phyloP scores from a whole-genome alignment of 106 monocot species.

The Dendrobium nobile region DNA sequence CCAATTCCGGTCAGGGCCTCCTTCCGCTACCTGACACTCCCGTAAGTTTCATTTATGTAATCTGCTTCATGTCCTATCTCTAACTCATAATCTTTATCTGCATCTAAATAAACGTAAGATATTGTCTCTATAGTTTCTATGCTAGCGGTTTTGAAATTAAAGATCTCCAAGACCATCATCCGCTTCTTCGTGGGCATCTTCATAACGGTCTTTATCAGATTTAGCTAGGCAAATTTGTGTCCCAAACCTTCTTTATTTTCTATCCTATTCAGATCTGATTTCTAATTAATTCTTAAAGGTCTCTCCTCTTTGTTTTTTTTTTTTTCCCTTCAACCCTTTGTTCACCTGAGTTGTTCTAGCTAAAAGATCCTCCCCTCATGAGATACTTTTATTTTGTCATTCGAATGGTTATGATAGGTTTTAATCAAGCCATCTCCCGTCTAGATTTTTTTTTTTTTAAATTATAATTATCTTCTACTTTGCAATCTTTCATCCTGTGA shows the following conservation, averaged over 20 bases:
- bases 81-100: too few species aligned
- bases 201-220: too few species aligned
- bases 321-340: background rate
- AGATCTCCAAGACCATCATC: too few species aligned
- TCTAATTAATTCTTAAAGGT: constrained; percentile 1
- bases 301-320: background rate
- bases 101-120: too few species aligned
- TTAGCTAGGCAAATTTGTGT: background rate
- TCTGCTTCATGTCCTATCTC: too few species aligned
- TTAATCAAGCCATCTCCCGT: background rate
- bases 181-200: too few species aligned
- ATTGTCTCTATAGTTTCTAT: too few species aligned
- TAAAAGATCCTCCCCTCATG: background rate
- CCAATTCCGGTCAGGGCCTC: too few species aligned
- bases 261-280: background rate
- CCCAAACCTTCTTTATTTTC: background rate
- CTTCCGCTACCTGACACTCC: too few species aligned
- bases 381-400: background rate
- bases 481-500: background rate
- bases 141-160: too few species aligned
- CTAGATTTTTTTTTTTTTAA: background rate
- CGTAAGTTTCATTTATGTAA: too few species aligned
- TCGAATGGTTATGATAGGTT: background rate
- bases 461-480: background rate
- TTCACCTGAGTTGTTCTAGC: background rate